Percentiles rank a stretch among this genome's conserved stretches.
phyloP scores from a whole-genome alignment of 2,329 filamentous ascomycete genomes.

The Daldinia sp. region DNA sequence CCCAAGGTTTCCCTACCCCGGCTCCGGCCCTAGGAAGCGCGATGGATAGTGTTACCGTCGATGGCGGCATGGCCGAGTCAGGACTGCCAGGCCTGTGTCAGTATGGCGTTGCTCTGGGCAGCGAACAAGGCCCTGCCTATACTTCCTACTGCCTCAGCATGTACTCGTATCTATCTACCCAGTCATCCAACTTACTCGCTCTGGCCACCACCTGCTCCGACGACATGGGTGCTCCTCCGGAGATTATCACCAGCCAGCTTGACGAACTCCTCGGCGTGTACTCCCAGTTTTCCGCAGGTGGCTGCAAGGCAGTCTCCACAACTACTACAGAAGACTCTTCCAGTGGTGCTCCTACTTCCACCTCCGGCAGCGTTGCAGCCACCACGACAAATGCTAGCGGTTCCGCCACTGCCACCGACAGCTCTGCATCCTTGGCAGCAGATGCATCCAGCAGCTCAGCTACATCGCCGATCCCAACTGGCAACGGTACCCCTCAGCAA shows the following conservation, averaged over 20 bases:
- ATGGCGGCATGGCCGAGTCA: constrained; percentile 3
- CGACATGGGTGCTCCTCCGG: constrained; percentile 23
- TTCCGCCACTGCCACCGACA: not conserved
- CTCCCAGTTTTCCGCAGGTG: constrained; percentile 28
- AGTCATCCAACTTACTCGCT: constrained; percentile 23
- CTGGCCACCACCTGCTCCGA: constrained; percentile 23
- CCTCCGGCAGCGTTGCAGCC: not conserved
- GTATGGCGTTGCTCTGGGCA: not conserved
- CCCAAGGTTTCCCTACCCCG: constrained; percentile 17
- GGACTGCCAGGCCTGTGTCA: constrained; percentile 14
- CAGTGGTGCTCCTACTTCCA: no score
- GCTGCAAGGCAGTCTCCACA: constrained; percentile 1
- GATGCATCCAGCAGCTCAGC: not conserved
- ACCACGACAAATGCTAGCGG: not conserved
- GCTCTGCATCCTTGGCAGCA: not conserved
- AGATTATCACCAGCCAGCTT: constrained; percentile 26
- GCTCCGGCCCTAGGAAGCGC: constrained; percentile 5
- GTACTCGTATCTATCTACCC: constrained; percentile 31
- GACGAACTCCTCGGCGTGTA: constrained; percentile 23
- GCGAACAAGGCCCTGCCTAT: constrained; percentile 9
- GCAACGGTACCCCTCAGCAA: constrained; percentile 20
- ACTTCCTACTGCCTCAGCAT: constrained; percentile 22
- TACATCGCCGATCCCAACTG: constrained; percentile 3
- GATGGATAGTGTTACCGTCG: not conserved
- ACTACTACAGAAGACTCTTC: not conserved